Evolutionary conservation across 176 grass and related monocot genomes (phyloP).

Genomic region (Oryza meyeriana): DNA sequence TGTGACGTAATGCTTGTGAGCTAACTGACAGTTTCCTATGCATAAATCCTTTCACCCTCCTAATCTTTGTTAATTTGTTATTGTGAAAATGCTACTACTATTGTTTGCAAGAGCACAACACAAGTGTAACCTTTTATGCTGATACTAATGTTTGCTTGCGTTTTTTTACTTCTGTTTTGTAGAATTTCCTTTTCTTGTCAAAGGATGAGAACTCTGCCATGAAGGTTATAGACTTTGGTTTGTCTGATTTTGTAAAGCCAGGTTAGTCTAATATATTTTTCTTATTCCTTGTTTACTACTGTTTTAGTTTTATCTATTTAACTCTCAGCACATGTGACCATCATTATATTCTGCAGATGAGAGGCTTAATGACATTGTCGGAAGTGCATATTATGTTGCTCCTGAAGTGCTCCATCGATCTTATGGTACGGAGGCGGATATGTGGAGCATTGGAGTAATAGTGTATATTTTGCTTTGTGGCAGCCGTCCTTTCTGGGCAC

Average conservation of each 20-base stretch:
- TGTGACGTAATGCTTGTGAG: not conserved
- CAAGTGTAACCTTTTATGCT: slow-evolving; percentile 4
- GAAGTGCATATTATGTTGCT: slow-evolving; percentile 98
- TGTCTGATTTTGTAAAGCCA: slow-evolving; percentile 74
- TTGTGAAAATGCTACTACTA: not conserved
- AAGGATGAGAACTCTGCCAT: slow-evolving; percentile 53
- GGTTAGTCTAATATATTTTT: slow-evolving; percentile 40
- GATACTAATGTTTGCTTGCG: slow-evolving; percentile 13
- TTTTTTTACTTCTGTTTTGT: slow-evolving; percentile 15
- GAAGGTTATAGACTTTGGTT: slow-evolving; percentile 77
- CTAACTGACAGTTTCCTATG: not conserved
- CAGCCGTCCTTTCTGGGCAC: slow-evolving; percentile 89
- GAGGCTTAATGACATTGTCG: slow-evolving; percentile 92
- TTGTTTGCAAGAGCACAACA: not conserved
- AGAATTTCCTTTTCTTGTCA: slow-evolving; percentile 69
- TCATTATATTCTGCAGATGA: slow-evolving; percentile 59
- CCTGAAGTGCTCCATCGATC: slow-evolving; percentile 87
- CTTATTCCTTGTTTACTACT: slow-evolving; percentile 1
- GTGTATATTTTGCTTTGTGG: slow-evolving; percentile 92
- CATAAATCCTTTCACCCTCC: not conserved
- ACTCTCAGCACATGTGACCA: not conserved
- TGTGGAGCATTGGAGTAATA: slow-evolving; percentile 98
- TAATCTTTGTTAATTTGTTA: slow-evolving; percentile 4
- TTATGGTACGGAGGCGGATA: slow-evolving; percentile 90
- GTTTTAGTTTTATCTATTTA: slow-evolving; percentile 2